Evolutionary conservation across 2,329 filamentous ascomycete species (phyloP), one percentile per base, ranked within the genome.

Genomic region (Nigrospora oryzae): DNA sequence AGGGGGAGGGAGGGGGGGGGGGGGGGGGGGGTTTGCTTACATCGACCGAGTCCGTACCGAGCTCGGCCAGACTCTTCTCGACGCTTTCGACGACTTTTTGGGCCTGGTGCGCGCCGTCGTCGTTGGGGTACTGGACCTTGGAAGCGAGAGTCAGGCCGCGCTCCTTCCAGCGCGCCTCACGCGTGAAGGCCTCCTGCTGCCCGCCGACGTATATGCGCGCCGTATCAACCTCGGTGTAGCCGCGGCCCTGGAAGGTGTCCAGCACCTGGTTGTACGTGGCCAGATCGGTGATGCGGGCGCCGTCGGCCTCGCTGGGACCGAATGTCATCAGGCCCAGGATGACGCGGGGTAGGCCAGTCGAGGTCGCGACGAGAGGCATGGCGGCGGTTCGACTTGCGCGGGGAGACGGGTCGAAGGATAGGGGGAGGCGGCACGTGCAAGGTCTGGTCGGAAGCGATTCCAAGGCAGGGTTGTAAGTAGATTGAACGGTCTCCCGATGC

Each of bases 261-360:
- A 95, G 78, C 37, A 77, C 76, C 54, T 77, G 77, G 54, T 83
- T 86, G 69, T 83, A 89, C 37, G 85, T 83, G 46, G 79, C 63
- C 2, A 73, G 31, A 45, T 73, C 68, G 11, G 86, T 90, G 57
- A 95, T 81, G 38, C 88, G 81, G 38, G 84, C 86, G 33, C 86
- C 87, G 12, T 59, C 54, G 12, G 60, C 53, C 47, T 74, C 72
- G 46, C 79, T 76, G 3, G 86, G 80, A 30, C 84, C 86, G 68
- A 89, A 89, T 59, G 84, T 90, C 89, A 94, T 93, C 44, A 89
- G 74, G 52, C 89, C 88, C 35, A 95, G 80, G 71, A 95, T 88
- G 56, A 89, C 72, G 51, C 85, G 78, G 51, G 83, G 75, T 53
- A 80, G 84, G 45, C 61, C 57, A 32, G 59, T 61, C 40, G 64